These are phyloP conservation scores for Malbranchea zuffiana DNA, from an alignment of 2,329 filamentous ascomycete genomes.

Conservation along the genomic window DNA sequence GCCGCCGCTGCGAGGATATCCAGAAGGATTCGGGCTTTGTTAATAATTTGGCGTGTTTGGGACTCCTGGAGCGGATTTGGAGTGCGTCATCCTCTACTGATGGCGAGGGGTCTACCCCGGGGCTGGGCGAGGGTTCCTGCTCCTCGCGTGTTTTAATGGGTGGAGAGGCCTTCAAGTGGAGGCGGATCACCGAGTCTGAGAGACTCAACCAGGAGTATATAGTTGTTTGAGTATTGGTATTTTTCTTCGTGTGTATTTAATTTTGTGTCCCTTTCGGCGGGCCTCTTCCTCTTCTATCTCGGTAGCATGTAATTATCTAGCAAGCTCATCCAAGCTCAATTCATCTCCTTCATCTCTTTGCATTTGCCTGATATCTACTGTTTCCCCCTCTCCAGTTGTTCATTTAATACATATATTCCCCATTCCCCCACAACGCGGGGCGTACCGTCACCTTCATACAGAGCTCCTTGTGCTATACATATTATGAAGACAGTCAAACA, in stretches of 20 bases:
- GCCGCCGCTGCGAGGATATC: conserved; percentile 71
- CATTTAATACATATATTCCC: too few relatives aligned
- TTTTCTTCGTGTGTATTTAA: neutral
- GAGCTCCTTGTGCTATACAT: too few relatives aligned
- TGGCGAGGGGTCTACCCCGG: neutral
- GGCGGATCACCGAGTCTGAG: conserved; percentile 22
- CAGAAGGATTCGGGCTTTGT: conserved; percentile 83
- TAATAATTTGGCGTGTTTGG: conserved; percentile 79
- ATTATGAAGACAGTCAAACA: too few relatives aligned
- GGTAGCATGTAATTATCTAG: neutral
- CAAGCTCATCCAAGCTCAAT: neutral
- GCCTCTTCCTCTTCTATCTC: too few relatives aligned
- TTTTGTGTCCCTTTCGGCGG: neutral
- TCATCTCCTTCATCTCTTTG: neutral
- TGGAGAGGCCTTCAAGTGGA: conserved; percentile 21
- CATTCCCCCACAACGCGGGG: too few relatives aligned
- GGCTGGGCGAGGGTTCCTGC: neutral
- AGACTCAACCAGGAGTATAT: conserved; percentile 25
- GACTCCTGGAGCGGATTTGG: conserved; percentile 81
- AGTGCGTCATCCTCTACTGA: conserved; percentile 26
- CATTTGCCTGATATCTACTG: neutral
- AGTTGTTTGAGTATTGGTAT: conserved; percentile 24
- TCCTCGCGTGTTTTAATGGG: conserved; percentile 2
- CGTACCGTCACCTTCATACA: too few relatives aligned
- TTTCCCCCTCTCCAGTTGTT: too few relatives aligned